Evolutionary conservation across 371 early-diverging fungal genomes (phyloP).

Genomic region (Lichtheimia corymbifera): DNA sequence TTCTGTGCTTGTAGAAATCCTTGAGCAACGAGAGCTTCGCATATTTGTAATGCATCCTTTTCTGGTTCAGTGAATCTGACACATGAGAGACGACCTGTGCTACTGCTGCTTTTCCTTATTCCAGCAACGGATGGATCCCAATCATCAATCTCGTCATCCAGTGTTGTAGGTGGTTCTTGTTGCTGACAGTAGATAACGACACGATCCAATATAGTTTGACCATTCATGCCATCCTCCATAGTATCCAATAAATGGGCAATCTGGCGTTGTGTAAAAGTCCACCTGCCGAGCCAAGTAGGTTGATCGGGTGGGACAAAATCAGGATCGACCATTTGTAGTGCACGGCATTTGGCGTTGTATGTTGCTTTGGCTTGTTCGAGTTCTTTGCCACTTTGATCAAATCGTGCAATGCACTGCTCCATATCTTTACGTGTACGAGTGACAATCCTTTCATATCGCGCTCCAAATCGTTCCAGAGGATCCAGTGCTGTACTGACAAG

Average conservation of each 20-base stretch:
- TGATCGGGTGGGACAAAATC: slow-evolving; percentile 12
- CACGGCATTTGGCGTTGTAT: slow-evolving; percentile 20
- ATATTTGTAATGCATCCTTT: slow-evolving; percentile 7
- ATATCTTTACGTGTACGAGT: slow-evolving; percentile 3
- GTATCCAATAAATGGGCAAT: slow-evolving; percentile 11
- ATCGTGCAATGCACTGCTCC: background rate
- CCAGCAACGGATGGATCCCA: no score
- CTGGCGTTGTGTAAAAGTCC: slow-evolving; percentile 18
- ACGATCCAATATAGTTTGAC: slow-evolving; percentile 4
- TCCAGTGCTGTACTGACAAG: slow-evolving; percentile 61
- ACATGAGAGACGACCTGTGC: background rate
- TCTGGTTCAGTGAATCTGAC: slow-evolving; percentile 8
- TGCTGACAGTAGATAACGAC: slow-evolving; percentile 6
- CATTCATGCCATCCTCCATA: slow-evolving; percentile 3
- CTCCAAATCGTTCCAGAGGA: slow-evolving; percentile 56
- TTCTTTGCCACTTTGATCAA: slow-evolving; percentile 3
- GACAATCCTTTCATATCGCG: slow-evolving; percentile 50
- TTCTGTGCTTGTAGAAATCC: slow-evolving; percentile 10
- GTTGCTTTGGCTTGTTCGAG: slow-evolving; percentile 15
- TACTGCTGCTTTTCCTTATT: background rate
- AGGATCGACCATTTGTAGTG: slow-evolving; percentile 15
- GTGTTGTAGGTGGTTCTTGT: background rate
- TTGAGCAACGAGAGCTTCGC: slow-evolving; percentile 11
- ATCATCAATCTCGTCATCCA: no score
- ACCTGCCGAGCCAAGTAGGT: slow-evolving; percentile 11